Base-by-base conservation (phyloP, 2,329 filamentous ascomycete genomes). In the Phaeophleospora eucalypticola region DNA sequence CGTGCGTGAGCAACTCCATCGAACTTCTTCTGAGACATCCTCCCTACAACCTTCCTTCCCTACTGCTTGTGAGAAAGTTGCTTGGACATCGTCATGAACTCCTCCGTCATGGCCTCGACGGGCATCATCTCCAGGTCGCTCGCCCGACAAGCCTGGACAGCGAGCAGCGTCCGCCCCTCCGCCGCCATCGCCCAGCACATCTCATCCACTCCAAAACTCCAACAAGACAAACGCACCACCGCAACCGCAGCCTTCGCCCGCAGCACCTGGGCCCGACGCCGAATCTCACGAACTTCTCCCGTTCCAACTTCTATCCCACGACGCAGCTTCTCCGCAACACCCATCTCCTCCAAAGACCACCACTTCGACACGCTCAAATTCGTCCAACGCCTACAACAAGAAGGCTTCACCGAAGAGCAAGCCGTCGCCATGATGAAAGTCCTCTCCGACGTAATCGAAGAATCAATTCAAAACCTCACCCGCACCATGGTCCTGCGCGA, bases 321-420 rank as follows among this genome's bases (percentile, higher is more conserved):
- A 29, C 53, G 53, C 32, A 43, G 56, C 45, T 91, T 96, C 66
- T 86, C 89, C 66, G 79, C 82, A 29, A 85, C 87, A 1, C 66
- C 80, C 2, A 61, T 70, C 32, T 78, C 73, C 41, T 65, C 68
- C 43, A 81, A 86, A 55, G 90, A 96, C 62, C 93, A 98, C 69
- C 90, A 98, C 69, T 98, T 98, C 66, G 93, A 98, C 70, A 98
- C 93, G 1, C 80, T 98, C 52, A 96, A 95, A 72, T 95, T 98
- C 65, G 90, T 98, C 33, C 88, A 95, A 71, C 79, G 88, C 43
- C 75, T 98, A 34, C 84, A 91, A 67, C 81, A 81, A 57, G 93
- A 98, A 67, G 93, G 93, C 0, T 96, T 97, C 68, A 95, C 89
- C 18, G 91, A 97, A 68, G 86, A 90, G 58, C 93, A 98, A 70